These are phyloP conservation scores for Oldenlandia corymbosa DNA, from an alignment of 257 asterid species.

Conservation along the genomic window DNA sequence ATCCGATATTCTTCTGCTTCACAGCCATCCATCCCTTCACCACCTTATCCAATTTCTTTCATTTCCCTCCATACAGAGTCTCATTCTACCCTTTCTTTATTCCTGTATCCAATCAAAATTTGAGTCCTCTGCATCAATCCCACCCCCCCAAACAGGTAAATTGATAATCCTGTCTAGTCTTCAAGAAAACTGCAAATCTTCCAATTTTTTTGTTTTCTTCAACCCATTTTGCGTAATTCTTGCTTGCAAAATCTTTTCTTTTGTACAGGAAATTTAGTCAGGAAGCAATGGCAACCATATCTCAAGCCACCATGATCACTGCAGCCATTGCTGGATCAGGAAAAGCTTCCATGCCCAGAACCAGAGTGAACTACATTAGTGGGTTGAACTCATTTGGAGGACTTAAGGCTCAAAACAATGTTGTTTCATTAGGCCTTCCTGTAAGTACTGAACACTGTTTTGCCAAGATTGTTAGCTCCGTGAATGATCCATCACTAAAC, in stretches of 20 bases:
- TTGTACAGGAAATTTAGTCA: constrained; percentile 24
- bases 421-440: constrained; percentile 54
- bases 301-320: constrained; percentile 37
- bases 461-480: constrained; percentile 54
- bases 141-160: constrained; percentile 29
- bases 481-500: constrained; percentile 30
- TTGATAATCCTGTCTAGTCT: not conserved
- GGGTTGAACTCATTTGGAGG: constrained; percentile 82
- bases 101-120: constrained; percentile 28
- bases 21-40: constrained; percentile 54
- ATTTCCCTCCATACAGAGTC: constrained; percentile 34
- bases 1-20: constrained; percentile 44
- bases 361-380: constrained; percentile 44
- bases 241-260: constrained; percentile 14
- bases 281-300: constrained; percentile 42
- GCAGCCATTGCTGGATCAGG: constrained; percentile 35
- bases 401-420: constrained; percentile 71
- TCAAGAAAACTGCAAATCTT: not conserved
- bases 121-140: constrained; percentile 14
- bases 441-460: constrained; percentile 55
- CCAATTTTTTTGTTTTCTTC: not conserved
- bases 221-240: constrained; percentile 4
- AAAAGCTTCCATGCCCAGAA: constrained; percentile 30
- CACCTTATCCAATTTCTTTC: constrained; percentile 56
- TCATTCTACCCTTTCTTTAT: constrained; percentile 32